These are phyloP conservation scores for Chalciporus pseudorubinellus DNA, from an alignment of 768 basidiomycete species.

Conservation along the genomic window DNA sequence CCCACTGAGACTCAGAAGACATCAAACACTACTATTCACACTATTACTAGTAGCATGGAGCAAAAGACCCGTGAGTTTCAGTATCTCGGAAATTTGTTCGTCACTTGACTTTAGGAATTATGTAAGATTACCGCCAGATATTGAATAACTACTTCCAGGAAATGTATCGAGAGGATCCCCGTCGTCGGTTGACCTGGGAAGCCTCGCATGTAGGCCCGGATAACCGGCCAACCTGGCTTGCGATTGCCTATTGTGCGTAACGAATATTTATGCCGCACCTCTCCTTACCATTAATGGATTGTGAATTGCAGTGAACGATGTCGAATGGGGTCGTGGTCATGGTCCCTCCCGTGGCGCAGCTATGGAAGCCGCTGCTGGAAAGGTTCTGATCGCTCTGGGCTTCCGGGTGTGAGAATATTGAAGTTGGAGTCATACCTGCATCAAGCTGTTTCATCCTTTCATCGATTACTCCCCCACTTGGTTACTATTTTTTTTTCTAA, in stretches of 20 bases:
- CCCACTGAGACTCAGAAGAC: background rate
- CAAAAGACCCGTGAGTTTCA: slow-evolving; percentile 11
- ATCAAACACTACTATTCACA: background rate
- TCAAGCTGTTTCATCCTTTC: background rate
- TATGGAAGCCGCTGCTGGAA: slow-evolving; percentile 21
- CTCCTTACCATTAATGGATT: background rate
- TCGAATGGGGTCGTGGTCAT: slow-evolving; percentile 23
- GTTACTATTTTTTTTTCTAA: no score
- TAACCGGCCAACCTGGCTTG: slow-evolving; percentile 24
- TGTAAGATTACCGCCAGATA: slow-evolving; percentile 19
- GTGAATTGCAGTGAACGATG: slow-evolving; percentile 12
- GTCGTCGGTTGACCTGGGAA: slow-evolving; percentile 19
- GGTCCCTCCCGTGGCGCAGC: slow-evolving; percentile 18
- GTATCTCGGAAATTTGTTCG: background rate
- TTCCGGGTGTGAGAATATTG: background rate
- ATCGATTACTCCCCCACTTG: background rate
- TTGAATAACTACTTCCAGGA: slow-evolving; percentile 25
- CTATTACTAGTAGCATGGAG: slow-evolving; percentile 3
- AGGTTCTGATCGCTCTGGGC: slow-evolving; percentile 15
- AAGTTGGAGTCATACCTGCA: background rate
- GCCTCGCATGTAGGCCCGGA: slow-evolving; percentile 11
- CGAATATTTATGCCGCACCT: background rate
- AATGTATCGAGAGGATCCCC: slow-evolving; percentile 12
- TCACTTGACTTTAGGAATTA: background rate
- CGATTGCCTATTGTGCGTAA: slow-evolving; percentile 21